A percentile compares a stretch with the other conserved stretches of the same genome.
phyloP scores from a whole-genome alignment of 306 rosid genomes.

The Dicorynia guianensis region DNA sequence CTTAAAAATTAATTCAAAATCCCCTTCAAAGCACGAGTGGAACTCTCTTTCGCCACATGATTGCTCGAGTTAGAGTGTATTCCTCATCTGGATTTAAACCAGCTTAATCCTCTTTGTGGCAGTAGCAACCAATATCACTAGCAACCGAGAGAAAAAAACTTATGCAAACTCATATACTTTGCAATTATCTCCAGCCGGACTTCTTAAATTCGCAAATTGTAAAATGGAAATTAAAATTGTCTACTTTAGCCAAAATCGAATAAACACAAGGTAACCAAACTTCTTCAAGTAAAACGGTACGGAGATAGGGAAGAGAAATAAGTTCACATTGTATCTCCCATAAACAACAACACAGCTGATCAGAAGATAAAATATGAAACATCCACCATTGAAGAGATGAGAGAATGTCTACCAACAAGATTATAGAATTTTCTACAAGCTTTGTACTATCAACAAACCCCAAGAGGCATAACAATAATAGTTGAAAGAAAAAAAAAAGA shows the following conservation, averaged over 20 bases:
- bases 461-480: background rate
- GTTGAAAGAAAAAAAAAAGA: background rate
- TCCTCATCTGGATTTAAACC: constrained; percentile 17
- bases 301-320: background rate
- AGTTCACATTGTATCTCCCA: background rate
- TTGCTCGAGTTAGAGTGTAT: background rate
- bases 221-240: constrained; percentile 17
- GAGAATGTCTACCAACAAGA: background rate
- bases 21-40: background rate
- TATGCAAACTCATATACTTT: background rate
- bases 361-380: constrained; percentile 10
- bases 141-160: constrained; percentile 13
- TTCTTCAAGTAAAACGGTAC: too few species aligned
- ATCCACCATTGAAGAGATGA: background rate
- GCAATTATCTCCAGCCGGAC: background rate
- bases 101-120: constrained; percentile 22
- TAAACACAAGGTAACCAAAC: background rate
- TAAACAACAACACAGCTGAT: background rate
- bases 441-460: constrained; percentile 15
- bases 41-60: background rate
- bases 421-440: background rate
- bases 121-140: constrained; percentile 11
- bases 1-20: background rate
- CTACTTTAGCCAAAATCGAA: background rate
- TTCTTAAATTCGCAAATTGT: background rate